Evolutionary conservation across 345 rosid species (phyloP), one percentile per base, ranked within the genome.

Genomic region (Fremontodendron californicum): DNA sequence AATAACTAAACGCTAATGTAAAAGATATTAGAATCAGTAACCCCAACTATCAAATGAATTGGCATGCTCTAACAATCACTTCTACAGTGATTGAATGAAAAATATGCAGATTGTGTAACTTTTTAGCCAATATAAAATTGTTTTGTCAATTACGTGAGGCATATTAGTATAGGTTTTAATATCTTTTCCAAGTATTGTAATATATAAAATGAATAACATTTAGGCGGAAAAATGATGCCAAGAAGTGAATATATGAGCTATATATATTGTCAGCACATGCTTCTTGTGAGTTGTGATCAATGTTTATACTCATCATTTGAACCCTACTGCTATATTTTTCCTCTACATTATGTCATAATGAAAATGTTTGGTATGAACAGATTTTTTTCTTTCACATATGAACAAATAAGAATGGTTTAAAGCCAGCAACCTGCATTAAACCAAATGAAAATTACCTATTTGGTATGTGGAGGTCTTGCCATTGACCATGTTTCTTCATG

Each of bases 381-480:
- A 55, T 73, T 13, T 16, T 43, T 42, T 42, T 48, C 27, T 18
- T 46, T 49, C 19, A 71, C 27, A 31, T 8, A 49, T 31, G n/a
- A 37, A 49, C 74, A 49, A 51, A 33, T 33, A 31, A 18, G 25
- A 48, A 33, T 11, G 49, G 75, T 51, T 35, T 49, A 71, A 49
- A 71, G 43, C 75, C 29, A 49, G 60, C 16, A 19, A 33, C 29
- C 9, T 16, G 11, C 45, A 4, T 71, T 5, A 31, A 19, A 49
- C 75, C 29, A 71, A 57, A 39, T 55, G 10, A 62, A 66, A 82
- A 51, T 79, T 79, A 89, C 97, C 92, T 84, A 79, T 23, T 81
- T 29, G 93, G 97, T 76, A 95, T 79, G 33, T 73, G 75, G 11
- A 95, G 98, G 65, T 90, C 92, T 31, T 90, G 73, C 97, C 98